A percentile compares a stretch with the other conserved stretches of the same genome.
These are phyloP conservation scores for Linum trigynum DNA, from an alignment of 345 rosid species.

Conservation along the genomic window DNA sequence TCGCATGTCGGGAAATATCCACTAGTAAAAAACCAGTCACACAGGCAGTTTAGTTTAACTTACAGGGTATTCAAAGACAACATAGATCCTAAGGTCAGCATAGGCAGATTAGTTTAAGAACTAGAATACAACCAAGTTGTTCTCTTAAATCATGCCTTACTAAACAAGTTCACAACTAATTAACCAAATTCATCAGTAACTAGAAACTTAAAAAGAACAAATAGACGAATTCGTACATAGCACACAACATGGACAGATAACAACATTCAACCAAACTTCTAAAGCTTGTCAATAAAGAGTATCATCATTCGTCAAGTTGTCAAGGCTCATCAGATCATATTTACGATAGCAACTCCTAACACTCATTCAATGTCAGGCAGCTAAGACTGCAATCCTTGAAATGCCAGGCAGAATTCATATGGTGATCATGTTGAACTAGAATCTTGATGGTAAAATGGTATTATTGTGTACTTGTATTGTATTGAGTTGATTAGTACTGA, in stretches of 20 bases:
- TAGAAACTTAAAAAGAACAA: neutral
- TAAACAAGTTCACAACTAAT: neutral
- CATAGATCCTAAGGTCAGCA: neutral
- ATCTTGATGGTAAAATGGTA: conserved; percentile 37
- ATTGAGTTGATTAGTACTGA: no score
- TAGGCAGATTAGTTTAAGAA: neutral
- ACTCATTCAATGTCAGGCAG: neutral
- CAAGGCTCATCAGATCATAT: no score
- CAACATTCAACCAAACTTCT: neutral
- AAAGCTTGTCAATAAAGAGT: neutral
- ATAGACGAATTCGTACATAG: neutral
- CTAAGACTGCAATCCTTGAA: neutral
- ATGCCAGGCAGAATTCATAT: conserved; percentile 22
- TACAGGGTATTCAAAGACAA: no score
- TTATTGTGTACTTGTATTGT: no score
- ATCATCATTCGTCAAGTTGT: neutral
- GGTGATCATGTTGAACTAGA: conserved; percentile 87
- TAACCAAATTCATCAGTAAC: neutral
- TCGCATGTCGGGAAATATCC: no score
- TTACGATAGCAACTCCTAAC: neutral
- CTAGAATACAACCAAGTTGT: neutral
- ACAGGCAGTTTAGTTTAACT: no score
- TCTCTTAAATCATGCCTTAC: neutral
- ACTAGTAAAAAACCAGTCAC: no score
- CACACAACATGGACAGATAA: neutral